Evolutionary conservation across 164 flowering plant species (phyloP).

Genomic region (Protea cynaroides): DNA sequence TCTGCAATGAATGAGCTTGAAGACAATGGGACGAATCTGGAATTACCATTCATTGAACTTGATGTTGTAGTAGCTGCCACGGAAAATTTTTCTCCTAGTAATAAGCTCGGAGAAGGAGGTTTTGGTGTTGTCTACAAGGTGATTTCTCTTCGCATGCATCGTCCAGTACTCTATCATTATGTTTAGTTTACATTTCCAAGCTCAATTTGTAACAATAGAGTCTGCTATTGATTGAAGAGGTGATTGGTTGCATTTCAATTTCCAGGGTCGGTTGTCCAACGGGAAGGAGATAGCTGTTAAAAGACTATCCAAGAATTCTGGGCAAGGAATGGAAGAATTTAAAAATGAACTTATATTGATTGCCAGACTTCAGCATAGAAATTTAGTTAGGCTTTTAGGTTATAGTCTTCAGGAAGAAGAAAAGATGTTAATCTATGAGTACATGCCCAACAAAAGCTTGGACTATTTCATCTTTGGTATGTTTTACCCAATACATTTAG

Average conservation of each 20-base stretch:
- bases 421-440: no score
- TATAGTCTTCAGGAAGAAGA: no score
- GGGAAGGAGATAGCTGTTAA: slow-evolving; percentile 42
- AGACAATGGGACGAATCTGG: slow-evolving; percentile 8
- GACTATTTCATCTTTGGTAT: no score
- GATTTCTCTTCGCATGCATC: neutral
- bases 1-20: neutral
- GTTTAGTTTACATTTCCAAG: neutral
- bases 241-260: no score
- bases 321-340: slow-evolving; percentile 18
- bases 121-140: slow-evolving; percentile 50
- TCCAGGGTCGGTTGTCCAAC: slow-evolving; percentile 20
- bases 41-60: slow-evolving; percentile 19
- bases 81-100: slow-evolving; percentile 24
- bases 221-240: neutral
- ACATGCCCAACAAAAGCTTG: no score
- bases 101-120: slow-evolving; percentile 53
- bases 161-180: neutral
- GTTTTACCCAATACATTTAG: no score
- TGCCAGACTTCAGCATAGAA: slow-evolving; percentile 17
- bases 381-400: slow-evolving; percentile 10
- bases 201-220: neutral
- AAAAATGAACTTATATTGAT: slow-evolving; percentile 26
- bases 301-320: slow-evolving; percentile 26
- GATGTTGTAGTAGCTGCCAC: slow-evolving; percentile 25